phyloP scores from a whole-genome alignment of 1,284 basidiomycete genomes.

The Gomphus bonarii region DNA sequence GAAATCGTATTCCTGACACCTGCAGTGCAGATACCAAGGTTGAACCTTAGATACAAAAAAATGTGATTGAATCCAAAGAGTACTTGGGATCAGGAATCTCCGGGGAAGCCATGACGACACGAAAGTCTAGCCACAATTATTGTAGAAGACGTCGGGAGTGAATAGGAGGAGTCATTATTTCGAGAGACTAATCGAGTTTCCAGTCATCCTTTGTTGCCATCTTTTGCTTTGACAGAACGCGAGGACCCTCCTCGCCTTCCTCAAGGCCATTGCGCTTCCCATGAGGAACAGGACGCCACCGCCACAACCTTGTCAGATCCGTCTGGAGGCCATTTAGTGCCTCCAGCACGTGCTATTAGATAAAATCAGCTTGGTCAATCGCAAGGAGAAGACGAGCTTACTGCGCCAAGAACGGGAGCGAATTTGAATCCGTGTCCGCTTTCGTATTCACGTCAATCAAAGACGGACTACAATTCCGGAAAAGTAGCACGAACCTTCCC shows the following conservation, averaged over 20 bases:
- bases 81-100: no score
- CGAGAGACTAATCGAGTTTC: neutral
- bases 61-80: no score
- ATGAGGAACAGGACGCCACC: neutral
- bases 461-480: neutral
- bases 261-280: neutral
- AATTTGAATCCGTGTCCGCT: slow-evolving; percentile 1
- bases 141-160: no score
- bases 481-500: neutral
- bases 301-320: neutral
- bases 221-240: neutral
- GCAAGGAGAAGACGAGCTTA: neutral
- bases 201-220: neutral
- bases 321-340: neutral
- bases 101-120: no score
- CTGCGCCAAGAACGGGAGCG: neutral
- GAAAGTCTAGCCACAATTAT: no score
- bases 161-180: no score
- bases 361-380: neutral
- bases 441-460: neutral
- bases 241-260: neutral
- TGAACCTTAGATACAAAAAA: no score
- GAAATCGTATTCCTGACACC: no score
- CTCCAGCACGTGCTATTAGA: neutral
- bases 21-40: no score